Percentiles rank a stretch among this genome's conserved stretches.
Evolutionary conservation across 768 basidiomycete genomes (phyloP).

Genomic region (Suillus variegatus): DNA sequence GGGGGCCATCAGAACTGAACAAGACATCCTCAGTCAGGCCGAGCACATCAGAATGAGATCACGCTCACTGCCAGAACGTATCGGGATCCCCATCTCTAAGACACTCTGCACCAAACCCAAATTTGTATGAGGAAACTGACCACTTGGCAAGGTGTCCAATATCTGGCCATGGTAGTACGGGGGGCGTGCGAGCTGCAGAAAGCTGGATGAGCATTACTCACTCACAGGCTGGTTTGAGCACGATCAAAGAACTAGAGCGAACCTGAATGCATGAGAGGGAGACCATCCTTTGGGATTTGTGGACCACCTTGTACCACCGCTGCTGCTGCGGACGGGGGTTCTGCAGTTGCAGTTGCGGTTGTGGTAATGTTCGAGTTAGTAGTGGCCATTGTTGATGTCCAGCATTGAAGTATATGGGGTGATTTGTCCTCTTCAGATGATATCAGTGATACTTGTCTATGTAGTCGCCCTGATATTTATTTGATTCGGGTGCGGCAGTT

Average conservation of each 20-base stretch:
- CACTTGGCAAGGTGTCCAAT: slow-evolving; percentile 89
- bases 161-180: slow-evolving; percentile 70
- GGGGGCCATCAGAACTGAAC: slow-evolving; percentile 86
- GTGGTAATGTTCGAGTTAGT: not conserved
- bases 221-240: slow-evolving; percentile 1
- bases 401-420: not conserved
- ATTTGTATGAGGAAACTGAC: slow-evolving; percentile 96
- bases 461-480: no score
- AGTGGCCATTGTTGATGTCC: slow-evolving; percentile 3
- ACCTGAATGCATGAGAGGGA: slow-evolving; percentile 42
- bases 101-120: slow-evolving; percentile 94
- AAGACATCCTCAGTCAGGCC: slow-evolving; percentile 8
- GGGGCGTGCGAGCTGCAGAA: slow-evolving; percentile 41
- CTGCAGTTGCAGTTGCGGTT: not conserved
- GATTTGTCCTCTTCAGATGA: not conserved
- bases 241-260: slow-evolving; percentile 9
- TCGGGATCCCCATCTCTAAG: slow-evolving; percentile 84
- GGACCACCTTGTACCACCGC: not conserved
- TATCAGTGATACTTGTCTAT: not conserved
- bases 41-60: not conserved
- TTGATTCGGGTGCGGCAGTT: no score
- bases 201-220: not conserved
- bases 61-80: slow-evolving; percentile 96
- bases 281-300: slow-evolving; percentile 33
- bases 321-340: slow-evolving; percentile 5